Conservation (phyloP, 331 rosid genomes). For the Dryas integrifolia region DNA sequence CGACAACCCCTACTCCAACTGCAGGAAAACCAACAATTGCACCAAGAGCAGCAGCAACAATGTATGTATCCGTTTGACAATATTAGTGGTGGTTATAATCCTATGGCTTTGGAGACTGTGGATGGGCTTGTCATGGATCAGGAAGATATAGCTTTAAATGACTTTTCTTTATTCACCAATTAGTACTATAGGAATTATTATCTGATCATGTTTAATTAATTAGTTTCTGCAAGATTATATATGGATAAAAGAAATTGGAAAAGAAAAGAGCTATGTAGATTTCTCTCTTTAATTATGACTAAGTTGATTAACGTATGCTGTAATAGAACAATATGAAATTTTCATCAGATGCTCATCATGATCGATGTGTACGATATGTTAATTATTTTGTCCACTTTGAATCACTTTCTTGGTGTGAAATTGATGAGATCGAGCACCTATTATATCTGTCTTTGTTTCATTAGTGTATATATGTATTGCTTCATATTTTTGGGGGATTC, state of each 20-base stretch:
- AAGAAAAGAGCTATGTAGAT: not conserved
- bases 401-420: too few relatives aligned
- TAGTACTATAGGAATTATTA: not conserved
- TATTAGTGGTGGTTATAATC: slow-evolving; percentile 8
- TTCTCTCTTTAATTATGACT: not conserved
- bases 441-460: too few relatives aligned
- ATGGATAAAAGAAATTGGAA: not conserved
- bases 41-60: slow-evolving; percentile 25
- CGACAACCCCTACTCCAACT: slow-evolving; percentile 28
- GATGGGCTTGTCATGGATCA: slow-evolving; percentile 16
- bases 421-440: too few relatives aligned
- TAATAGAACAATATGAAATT: not conserved
- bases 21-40: slow-evolving; percentile 10
- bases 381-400: not conserved
- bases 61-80: slow-evolving; percentile 35
- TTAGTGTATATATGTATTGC: too few relatives aligned
- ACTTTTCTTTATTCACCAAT: not conserved
- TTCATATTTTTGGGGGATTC: too few relatives aligned
- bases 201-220: not conserved
- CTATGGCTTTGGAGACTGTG: slow-evolving; percentile 1
- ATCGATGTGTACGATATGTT: not conserved
- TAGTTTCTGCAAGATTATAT: not conserved
- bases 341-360: not conserved
- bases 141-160: slow-evolving; percentile 17
- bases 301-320: not conserved